phyloP scores from a whole-genome alignment of 768 basidiomycete genomes.

The Collybia nuda region DNA sequence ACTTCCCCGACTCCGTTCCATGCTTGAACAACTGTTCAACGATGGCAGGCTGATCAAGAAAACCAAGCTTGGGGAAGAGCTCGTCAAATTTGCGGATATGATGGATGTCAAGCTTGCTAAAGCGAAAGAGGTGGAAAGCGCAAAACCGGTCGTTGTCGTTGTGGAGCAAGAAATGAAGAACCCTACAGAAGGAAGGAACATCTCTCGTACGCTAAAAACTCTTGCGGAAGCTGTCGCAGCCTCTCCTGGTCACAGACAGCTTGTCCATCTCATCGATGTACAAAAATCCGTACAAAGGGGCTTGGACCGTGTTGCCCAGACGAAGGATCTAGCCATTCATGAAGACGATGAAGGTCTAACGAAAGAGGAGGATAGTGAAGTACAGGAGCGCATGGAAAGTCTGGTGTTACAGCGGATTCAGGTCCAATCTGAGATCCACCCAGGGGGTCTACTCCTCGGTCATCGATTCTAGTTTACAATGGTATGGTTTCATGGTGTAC shows the following conservation, averaged over 20 bases:
- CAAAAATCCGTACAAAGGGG: slow-evolving; percentile 31
- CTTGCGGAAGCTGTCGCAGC: slow-evolving; percentile 15
- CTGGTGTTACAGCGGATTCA: slow-evolving; percentile 4
- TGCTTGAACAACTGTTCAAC: slow-evolving; percentile 19
- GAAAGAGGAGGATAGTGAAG: slow-evolving; percentile 3
- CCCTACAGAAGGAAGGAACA: slow-evolving; percentile 9
- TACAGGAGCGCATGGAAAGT: slow-evolving; percentile 2
- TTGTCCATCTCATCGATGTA: slow-evolving; percentile 37
- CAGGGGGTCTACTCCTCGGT: too few species aligned
- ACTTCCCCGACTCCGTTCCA: slow-evolving; percentile 21
- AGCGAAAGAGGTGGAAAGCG: slow-evolving; percentile 15
- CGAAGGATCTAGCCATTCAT: not conserved
- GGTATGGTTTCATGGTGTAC: too few species aligned
- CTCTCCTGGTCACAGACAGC: slow-evolving; percentile 17
- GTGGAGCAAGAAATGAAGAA: slow-evolving; percentile 5
- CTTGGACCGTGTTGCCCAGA: slow-evolving; percentile 12
- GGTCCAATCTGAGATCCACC: too few species aligned
- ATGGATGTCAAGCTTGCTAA: slow-evolving; percentile 26
- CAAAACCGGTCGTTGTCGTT: slow-evolving; percentile 5
- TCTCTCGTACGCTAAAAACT: slow-evolving; percentile 15
- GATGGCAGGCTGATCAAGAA: slow-evolving; percentile 22
- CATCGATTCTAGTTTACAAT: too few species aligned
- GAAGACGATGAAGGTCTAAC: slow-evolving; percentile 6
- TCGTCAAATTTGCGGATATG: slow-evolving; percentile 23
- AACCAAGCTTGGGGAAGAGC: slow-evolving; percentile 18